Evolutionary conservation across 257 asterid genomes (phyloP).

Genomic region (Anisodus acutangulus): DNA sequence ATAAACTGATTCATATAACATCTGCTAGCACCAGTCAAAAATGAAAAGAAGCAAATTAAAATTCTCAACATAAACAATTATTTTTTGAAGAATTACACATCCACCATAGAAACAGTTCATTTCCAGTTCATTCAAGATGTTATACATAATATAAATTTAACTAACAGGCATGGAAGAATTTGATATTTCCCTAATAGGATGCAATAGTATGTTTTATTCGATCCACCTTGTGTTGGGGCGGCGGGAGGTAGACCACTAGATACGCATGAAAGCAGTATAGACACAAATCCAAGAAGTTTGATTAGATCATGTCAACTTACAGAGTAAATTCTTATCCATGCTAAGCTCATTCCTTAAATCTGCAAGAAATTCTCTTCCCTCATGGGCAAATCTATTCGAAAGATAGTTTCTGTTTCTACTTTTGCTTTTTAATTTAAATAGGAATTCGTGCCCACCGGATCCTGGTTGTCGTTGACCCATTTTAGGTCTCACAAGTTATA

Average conservation of each 20-base stretch:
- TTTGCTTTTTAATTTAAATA: too few species aligned
- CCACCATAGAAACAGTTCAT: not conserved
- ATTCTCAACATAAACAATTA: not conserved
- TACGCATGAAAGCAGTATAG: not conserved
- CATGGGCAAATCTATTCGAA: not conserved
- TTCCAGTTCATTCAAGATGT: not conserved
- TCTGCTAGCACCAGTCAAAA: not conserved
- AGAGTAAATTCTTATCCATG: not conserved
- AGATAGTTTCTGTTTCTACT: too few species aligned
- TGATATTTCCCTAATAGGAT: not conserved
- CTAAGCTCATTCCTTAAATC: not conserved
- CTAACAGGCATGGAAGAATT: not conserved
- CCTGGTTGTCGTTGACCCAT: too few species aligned
- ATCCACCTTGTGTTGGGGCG: not conserved
- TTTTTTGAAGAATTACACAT: not conserved
- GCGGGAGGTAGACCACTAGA: not conserved
- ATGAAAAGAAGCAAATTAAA: not conserved
- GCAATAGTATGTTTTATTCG: not conserved
- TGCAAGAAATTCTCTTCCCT: not conserved
- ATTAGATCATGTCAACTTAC: not conserved
- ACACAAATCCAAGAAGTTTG: not conserved
- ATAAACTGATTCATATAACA: not conserved
- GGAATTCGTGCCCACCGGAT: too few species aligned
- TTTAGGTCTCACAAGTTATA: not conserved
- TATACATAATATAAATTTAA: not conserved